Conservation (phyloP, 441 rosid species). For the Lepidium campestre region DNA sequence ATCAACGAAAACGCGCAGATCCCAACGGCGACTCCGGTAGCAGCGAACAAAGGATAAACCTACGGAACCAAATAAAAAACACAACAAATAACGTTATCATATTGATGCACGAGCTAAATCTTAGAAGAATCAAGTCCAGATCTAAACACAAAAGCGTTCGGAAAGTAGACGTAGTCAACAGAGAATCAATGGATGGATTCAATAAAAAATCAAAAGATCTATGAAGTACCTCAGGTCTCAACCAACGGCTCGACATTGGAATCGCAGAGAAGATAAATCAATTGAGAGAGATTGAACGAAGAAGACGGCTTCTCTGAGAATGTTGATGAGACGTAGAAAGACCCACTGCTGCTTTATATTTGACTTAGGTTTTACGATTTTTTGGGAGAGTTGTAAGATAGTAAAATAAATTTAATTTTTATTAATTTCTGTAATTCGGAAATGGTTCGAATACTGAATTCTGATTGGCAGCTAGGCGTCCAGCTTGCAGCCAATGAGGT, state of each 20-base stretch:
- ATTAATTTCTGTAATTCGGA: not conserved
- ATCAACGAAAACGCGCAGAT: slow-evolving; percentile 76
- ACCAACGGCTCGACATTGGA: slow-evolving; percentile 69
- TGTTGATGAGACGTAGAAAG: not conserved
- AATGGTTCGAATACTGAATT: not conserved
- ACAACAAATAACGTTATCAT: not conserved
- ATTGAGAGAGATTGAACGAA: not conserved
- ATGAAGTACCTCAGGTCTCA: slow-evolving; percentile 74
- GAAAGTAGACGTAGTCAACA: not conserved
- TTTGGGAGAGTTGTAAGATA: not conserved
- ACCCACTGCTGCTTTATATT: not conserved
- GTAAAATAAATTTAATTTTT: not conserved
- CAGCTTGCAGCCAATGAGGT: not conserved
- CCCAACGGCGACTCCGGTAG: slow-evolving; percentile 79
- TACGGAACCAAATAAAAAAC: not conserved
- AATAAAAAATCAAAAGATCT: not conserved
- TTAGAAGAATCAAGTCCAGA: not conserved
- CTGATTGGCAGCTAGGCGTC: slow-evolving; percentile 13
- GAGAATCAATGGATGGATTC: not conserved
- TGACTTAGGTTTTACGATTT: slow-evolving; percentile 18
- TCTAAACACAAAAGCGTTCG: not conserved
- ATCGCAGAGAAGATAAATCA: not conserved
- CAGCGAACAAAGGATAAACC: slow-evolving; percentile 94
- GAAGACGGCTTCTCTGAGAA: slow-evolving; percentile 22
- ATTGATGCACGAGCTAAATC: slow-evolving; percentile 35